Percentiles rank a stretch among this genome's conserved stretches.
These are phyloP conservation scores for Polychaeton citri DNA, from an alignment of 2,329 filamentous ascomycete genomes.

Conservation along the genomic window DNA sequence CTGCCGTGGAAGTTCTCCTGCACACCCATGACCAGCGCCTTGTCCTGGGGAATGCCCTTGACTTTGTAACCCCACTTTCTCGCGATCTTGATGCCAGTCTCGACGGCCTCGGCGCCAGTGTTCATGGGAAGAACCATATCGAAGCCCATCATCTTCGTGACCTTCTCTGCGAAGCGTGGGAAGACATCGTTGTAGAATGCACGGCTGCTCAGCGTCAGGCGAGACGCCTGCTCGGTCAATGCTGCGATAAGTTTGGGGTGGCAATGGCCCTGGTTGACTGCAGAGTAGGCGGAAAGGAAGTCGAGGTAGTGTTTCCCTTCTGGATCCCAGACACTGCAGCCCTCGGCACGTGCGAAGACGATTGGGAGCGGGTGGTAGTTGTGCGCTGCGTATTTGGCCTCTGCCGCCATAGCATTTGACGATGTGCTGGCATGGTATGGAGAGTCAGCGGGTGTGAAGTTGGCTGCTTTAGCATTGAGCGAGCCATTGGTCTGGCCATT, in stretches of 20 bases:
- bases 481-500: conserved; percentile 14
- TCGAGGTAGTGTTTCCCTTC: conserved; percentile 86
- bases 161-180: conserved; percentile 85
- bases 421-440: conserved; percentile 67
- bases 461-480: conserved; percentile 27
- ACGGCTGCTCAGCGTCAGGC: conserved; percentile 80
- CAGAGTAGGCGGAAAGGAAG: conserved; percentile 95
- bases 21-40: conserved; percentile 74
- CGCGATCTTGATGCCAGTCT: conserved; percentile 91
- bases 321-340: conserved; percentile 89
- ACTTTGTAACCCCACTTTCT: conserved; percentile 97
- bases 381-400: conserved; percentile 81
- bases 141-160: conserved; percentile 78
- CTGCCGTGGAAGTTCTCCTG: conserved; percentile 93
- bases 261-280: conserved; percentile 96
- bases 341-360: conserved; percentile 75
- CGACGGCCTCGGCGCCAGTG: conserved; percentile 89
- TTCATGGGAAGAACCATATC: conserved; percentile 99
- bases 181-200: conserved; percentile 99
- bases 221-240: conserved; percentile 74
- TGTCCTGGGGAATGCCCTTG: conserved; percentile 73
- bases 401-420: conserved; percentile 61
- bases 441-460: conserved; percentile 27
- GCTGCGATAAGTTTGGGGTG: conserved; percentile 92
- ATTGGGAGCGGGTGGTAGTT: conserved; percentile 97